These are phyloP conservation scores for Blastobotrys raffinosifermentans DNA, from an alignment of 1,139 yeast species.

Conservation along the genomic window DNA sequence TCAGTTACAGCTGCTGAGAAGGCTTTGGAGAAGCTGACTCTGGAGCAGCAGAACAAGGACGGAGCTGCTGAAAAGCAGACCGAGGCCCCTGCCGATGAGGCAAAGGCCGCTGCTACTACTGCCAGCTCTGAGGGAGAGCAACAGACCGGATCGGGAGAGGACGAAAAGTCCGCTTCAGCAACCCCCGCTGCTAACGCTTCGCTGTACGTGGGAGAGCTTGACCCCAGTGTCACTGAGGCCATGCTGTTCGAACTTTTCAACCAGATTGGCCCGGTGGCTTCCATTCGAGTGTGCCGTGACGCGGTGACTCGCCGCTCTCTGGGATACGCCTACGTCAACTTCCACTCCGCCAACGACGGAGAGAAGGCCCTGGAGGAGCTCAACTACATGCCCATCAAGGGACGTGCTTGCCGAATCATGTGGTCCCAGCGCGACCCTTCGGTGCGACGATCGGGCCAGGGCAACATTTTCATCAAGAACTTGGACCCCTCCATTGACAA, in stretches of 20 bases:
- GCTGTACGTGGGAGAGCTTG: slow-evolving; percentile 95
- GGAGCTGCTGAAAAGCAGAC: slow-evolving; percentile 11
- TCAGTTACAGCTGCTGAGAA: slow-evolving; percentile 37
- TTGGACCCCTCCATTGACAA: slow-evolving; percentile 97
- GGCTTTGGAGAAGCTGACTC: slow-evolving; percentile 35
- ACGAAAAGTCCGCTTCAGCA: slow-evolving; percentile 32
- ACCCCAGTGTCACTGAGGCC: slow-evolving; percentile 90
- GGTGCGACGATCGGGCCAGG: slow-evolving; percentile 90
- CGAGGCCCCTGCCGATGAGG: slow-evolving; percentile 17
- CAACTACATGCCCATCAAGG: slow-evolving; percentile 90
- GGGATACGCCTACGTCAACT: slow-evolving; percentile 98
- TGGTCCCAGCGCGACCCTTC: slow-evolving; percentile 99
- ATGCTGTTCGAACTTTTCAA: slow-evolving; percentile 90
- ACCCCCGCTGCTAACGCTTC: slow-evolving; percentile 63
- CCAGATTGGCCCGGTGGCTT: slow-evolving; percentile 91
- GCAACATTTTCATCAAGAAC: slow-evolving; percentile 97
- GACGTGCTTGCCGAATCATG: slow-evolving; percentile 98
- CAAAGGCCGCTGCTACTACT: slow-evolving; percentile 20
- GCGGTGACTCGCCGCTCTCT: slow-evolving; percentile 95
- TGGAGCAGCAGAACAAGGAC: slow-evolving; percentile 23
- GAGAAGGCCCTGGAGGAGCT: slow-evolving; percentile 92
- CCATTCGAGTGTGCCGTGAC: slow-evolving; percentile 98
- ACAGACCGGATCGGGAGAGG: slow-evolving; percentile 31
- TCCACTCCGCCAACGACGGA: slow-evolving; percentile 84
- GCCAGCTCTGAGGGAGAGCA: slow-evolving; percentile 17